A percentile compares a stretch with the other conserved stretches of the same genome.
Evolutionary conservation across 2,329 filamentous ascomycete genomes (phyloP).

Genomic region (Stachybotrys echinatus): DNA sequence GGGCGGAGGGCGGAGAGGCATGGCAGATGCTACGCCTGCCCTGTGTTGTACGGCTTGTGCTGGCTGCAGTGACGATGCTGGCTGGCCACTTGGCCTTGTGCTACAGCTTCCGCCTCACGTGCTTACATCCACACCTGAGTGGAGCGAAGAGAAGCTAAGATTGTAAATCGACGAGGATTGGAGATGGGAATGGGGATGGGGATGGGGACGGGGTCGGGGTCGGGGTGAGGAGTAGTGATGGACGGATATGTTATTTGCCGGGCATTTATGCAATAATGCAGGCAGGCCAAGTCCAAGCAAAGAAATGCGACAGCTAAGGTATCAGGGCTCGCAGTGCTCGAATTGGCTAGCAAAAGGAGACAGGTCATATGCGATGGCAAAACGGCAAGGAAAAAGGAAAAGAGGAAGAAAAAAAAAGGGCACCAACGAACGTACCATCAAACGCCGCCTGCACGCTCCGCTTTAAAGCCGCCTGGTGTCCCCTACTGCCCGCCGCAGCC

Average conservation of each 20-base stretch:
- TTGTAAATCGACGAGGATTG: background rate
- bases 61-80: background rate
- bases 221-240: background rate
- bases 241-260: background rate
- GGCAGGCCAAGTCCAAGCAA: background rate
- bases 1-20: conserved; percentile 29
- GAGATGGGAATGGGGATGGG: background rate
- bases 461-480: conserved; percentile 41
- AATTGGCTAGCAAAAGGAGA: no score
- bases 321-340: no score
- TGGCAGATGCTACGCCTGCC: conserved; percentile 11
- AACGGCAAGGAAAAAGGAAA: conserved; percentile 8
- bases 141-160: background rate
- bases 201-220: no score
- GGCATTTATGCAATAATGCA: background rate
- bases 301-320: background rate
- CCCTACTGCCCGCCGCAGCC: conserved; percentile 26
- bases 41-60: background rate
- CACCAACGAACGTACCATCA: conserved; percentile 43
- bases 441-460: conserved; percentile 56
- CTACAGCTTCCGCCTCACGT: background rate
- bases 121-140: background rate
- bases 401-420: conserved; percentile 3
- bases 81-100: background rate
- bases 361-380: no score